Conservation (phyloP, 1,284 basidiomycete genomes). For the Ustilago sp. region DNA sequence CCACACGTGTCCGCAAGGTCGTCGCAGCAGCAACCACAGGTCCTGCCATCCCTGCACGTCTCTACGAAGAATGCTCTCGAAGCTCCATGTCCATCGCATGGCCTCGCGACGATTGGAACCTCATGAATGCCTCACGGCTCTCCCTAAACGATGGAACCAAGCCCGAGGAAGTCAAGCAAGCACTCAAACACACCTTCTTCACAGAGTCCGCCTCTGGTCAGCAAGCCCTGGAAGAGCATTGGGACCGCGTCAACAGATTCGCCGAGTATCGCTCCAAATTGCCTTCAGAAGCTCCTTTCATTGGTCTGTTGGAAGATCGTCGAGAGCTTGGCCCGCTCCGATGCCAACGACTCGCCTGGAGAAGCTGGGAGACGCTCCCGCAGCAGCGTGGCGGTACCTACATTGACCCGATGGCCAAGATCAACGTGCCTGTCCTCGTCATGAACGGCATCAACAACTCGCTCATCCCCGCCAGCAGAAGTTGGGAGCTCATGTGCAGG, state of each 20-base stretch:
- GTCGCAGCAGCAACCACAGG: slow-evolving; percentile 35
- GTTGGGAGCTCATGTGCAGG: slow-evolving; percentile 45
- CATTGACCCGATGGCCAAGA: slow-evolving; percentile 36
- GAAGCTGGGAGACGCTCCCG: slow-evolving; percentile 41
- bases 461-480: slow-evolving; percentile 42
- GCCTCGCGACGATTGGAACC: slow-evolving; percentile 47
- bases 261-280: slow-evolving; percentile 38
- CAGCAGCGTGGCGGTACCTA: slow-evolving; percentile 31
- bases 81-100: slow-evolving; percentile 46
- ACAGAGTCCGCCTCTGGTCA: slow-evolving; percentile 29
- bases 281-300: slow-evolving; percentile 34
- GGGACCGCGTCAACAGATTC: slow-evolving; percentile 41
- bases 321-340: slow-evolving; percentile 36
- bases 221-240: slow-evolving; percentile 34
- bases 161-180: slow-evolving; percentile 40
- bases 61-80: slow-evolving; percentile 43
- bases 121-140: slow-evolving; percentile 39
- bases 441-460: slow-evolving; percentile 44
- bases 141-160: slow-evolving; percentile 38
- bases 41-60: slow-evolving; percentile 40
- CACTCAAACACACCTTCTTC: slow-evolving; percentile 35
- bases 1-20: slow-evolving; percentile 38
- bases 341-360: slow-evolving; percentile 39
- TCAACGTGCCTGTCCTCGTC: slow-evolving; percentile 44
- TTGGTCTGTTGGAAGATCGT: slow-evolving; percentile 42